These are phyloP conservation scores for Mallotus nudiflorus DNA, from an alignment of 345 rosid species.

Conservation along the genomic window DNA sequence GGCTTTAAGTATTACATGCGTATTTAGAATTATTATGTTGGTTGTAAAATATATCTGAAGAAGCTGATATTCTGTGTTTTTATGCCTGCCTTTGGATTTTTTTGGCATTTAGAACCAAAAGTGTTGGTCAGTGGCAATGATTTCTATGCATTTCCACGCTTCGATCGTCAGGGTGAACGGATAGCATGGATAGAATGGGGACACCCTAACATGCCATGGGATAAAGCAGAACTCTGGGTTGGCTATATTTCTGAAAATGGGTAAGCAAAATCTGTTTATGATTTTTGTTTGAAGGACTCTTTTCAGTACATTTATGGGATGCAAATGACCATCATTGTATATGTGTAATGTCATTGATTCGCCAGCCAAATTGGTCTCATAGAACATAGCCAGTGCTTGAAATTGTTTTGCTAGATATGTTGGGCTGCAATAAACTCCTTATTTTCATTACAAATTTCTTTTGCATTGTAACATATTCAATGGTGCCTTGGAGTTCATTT, in stretches of 20 bases:
- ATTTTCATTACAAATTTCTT: too few species aligned
- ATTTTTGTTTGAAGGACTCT: neutral
- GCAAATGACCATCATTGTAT: too few species aligned
- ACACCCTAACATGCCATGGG: constrained; percentile 98
- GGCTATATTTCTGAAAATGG: constrained; percentile 80
- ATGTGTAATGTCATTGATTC: too few species aligned
- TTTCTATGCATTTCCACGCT: constrained; percentile 94
- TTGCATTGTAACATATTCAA: neutral
- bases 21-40: too few species aligned
- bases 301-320: neutral
- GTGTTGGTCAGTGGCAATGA: constrained; percentile 71
- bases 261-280: constrained; percentile 37
- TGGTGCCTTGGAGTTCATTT: neutral
- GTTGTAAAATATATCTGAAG: neutral
- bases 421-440: neutral
- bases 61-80: neutral
- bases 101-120: constrained; percentile 57
- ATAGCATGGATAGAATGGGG: constrained; percentile 94
- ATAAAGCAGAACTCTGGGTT: constrained; percentile 89
- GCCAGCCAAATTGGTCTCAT: too few species aligned
- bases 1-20: neutral
- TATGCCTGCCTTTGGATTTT: neutral
- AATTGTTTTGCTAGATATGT: neutral
- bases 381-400: neutral
- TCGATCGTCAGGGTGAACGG: constrained; percentile 64